Conservation (phyloP, 441 rosid species). For the Syzygium syzygioides region DNA sequence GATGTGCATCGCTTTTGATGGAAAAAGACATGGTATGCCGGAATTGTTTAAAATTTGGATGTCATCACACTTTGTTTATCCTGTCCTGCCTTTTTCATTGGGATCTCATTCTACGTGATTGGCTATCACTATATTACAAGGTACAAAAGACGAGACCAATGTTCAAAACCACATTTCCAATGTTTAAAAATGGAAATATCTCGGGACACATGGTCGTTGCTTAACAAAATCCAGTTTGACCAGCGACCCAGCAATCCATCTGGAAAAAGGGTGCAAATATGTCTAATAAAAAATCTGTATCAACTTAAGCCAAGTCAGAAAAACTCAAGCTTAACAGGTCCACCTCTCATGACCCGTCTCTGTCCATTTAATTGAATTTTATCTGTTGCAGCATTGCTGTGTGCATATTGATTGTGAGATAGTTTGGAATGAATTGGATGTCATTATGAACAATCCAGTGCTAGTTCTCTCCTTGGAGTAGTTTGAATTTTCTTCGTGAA, state of each 20-base stretch:
- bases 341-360: background rate
- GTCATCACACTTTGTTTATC: background rate
- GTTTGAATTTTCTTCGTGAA: background rate
- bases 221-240: background rate
- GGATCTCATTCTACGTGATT: background rate
- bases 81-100: background rate
- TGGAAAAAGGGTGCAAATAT: background rate
- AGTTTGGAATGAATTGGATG: background rate
- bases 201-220: background rate
- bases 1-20: background rate
- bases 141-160: background rate
- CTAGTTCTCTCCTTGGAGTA: background rate
- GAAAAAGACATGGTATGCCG: background rate
- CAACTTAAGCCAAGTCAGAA: background rate
- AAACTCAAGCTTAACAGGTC: background rate
- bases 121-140: background rate
- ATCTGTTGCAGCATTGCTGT: background rate
- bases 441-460: background rate
- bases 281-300: background rate
- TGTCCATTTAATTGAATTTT: background rate
- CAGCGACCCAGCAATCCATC: background rate
- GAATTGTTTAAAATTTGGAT: background rate
- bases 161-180: background rate
- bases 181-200: background rate
- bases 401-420: background rate